Base-by-base conservation (phyloP, 352 stramenopile species). In the Globisporangium viniferum region DNA sequence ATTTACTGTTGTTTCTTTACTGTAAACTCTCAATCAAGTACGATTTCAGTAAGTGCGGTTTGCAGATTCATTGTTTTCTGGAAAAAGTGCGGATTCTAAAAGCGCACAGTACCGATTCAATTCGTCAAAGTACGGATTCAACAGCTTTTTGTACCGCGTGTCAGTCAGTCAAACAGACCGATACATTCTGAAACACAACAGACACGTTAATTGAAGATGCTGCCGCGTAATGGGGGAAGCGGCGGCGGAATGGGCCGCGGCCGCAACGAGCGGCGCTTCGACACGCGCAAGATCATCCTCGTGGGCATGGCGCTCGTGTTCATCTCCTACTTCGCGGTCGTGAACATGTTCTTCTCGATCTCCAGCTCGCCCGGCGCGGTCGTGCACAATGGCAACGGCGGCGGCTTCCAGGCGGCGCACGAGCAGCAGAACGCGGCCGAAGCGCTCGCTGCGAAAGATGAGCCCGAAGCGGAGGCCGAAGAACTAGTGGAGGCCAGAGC, bases 271-370 rank as follows among this genome's bases (percentile, higher is more conserved):
- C 18, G 24, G 57, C 57, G 62, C 44, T 65, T 86, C 46, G 78
- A 91, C 62, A 67, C 64, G 62, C 84, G 80, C 67, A 88, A 89
- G 72, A 63, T 78, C 51, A 76, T 93, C 66, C 70, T 91, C 20
- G 51, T 81, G 10, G 71, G 61, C 27, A 81, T 91, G 67, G 72
- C 78, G 27, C 64, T 90, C 54, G 49, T 93, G 10, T 85, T 93
- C 64, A 74, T 85, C 5, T 66, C 72, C 10, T 93, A 93, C 74
- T 90, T 92, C 54, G 66, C 78, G 22, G 70, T 89, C 18, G 71
- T 92, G 54, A 87, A 90, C 71, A 72, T 84, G 22, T 88, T 85
- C 69, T 92, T 92, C 68, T 77, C 81, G 61, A 67, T 89, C 41
- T 67, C 78, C 15, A 27, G 60, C 27, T 14, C 29, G 24, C 22